Evolutionary conservation across 169 alveolate species (phyloP).

Genomic region (Plasmodium gaboni): DNA sequence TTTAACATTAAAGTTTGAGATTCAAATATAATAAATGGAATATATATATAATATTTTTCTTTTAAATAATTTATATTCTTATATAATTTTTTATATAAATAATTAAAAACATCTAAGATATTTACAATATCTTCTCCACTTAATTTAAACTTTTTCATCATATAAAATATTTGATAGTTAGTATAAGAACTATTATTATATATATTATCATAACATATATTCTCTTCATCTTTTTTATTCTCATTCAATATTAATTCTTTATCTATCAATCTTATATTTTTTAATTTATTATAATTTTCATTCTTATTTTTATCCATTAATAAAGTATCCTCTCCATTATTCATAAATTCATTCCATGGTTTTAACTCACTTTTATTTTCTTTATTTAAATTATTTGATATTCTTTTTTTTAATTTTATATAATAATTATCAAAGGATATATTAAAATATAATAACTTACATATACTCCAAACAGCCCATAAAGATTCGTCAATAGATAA

Average conservation of each 20-base stretch:
- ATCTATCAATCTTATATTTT: background rate
- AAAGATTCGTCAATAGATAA: conserved; percentile 64
- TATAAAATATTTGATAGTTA: background rate
- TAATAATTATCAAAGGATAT: background rate
- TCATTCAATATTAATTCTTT: background rate
- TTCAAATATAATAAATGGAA: conserved; percentile 60
- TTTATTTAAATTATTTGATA: background rate
- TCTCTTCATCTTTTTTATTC: background rate
- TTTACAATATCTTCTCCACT: background rate
- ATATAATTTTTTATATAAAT: conserved; percentile 29
- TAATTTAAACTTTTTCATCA: conserved; percentile 42
- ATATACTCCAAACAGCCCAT: conserved; percentile 68
- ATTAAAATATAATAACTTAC: conserved; percentile 40
- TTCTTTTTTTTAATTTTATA: background rate
- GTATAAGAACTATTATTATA: background rate
- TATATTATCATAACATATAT: background rate
- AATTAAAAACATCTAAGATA: conserved; percentile 33
- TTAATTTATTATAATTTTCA: background rate
- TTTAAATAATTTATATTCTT: conserved; percentile 26
- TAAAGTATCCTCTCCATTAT: background rate
- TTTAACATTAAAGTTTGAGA: conserved; percentile 50
- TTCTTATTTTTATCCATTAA: background rate
- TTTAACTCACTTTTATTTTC: background rate
- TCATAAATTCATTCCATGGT: background rate
- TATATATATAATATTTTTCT: conserved; percentile 66